These are phyloP conservation scores for Sabuloglossum arenarium DNA, from an alignment of 495 filamentous ascomycete species.

Conservation along the genomic window DNA sequence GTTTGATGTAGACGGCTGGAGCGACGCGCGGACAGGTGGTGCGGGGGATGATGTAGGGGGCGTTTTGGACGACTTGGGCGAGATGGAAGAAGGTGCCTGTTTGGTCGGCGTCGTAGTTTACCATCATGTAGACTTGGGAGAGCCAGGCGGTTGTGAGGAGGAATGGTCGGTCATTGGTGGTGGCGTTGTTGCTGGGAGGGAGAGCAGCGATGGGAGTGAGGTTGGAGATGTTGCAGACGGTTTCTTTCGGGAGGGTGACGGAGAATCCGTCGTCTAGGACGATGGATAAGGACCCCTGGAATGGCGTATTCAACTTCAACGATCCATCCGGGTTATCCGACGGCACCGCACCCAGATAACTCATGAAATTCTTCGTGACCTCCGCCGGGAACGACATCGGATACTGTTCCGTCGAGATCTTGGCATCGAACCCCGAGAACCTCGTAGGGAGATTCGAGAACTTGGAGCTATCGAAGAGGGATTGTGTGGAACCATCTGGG, in stretches of 20 bases:
- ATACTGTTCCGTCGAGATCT: constrained; percentile 15
- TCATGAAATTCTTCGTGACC: constrained; percentile 17
- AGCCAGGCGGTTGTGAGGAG: constrained; percentile 15
- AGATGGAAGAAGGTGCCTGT: constrained; percentile 11
- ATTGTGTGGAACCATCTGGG: constrained; percentile 5
- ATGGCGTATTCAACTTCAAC: constrained; percentile 11
- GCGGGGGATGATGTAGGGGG: constrained; percentile 12
- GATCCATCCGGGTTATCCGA: constrained; percentile 11
- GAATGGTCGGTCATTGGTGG: constrained; percentile 6
- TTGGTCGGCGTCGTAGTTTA: constrained; percentile 12
- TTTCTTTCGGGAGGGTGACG: constrained; percentile 13
- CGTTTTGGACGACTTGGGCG: constrained; percentile 12
- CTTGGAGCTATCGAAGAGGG: constrained; percentile 10
- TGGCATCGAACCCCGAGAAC: constrained; percentile 11
- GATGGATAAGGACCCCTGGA: constrained; percentile 13
- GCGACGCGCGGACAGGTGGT: constrained; percentile 13
- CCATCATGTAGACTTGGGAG: constrained; percentile 17
- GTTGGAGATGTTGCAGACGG: constrained; percentile 10
- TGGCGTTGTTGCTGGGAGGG: constrained; percentile 2
- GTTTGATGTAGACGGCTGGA: constrained; percentile 8
- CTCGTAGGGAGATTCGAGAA: constrained; percentile 9
- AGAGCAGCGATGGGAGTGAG: constrained; percentile 12
- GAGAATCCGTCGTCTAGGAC: constrained; percentile 13
- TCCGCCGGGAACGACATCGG: constrained; percentile 14
- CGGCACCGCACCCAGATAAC: constrained; percentile 6